Evolutionary conservation across 2,329 filamentous ascomycete species (phyloP).

Genomic region (Ascochyta pisi): DNA sequence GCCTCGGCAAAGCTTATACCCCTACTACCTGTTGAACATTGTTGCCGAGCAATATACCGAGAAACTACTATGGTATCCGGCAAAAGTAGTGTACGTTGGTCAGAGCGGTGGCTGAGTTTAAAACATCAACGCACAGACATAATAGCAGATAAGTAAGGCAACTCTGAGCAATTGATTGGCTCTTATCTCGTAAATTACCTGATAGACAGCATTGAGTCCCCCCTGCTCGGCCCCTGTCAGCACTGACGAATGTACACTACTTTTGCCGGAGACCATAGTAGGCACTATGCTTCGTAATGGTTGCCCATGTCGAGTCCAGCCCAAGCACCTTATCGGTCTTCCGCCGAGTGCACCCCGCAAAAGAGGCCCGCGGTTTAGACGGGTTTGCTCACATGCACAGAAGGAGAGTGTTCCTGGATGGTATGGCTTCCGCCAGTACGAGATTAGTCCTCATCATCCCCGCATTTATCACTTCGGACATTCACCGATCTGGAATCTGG

Average conservation of each 20-base stretch:
- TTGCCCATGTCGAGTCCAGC: background rate
- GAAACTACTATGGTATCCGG: too few relatives aligned
- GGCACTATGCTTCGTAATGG: background rate
- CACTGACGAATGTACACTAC: too few relatives aligned
- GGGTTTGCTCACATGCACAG: background rate
- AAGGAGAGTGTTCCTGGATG: background rate
- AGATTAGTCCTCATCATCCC: background rate
- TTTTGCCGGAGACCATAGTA: too few relatives aligned
- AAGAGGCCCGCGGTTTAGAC: background rate
- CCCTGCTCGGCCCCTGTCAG: too few relatives aligned
- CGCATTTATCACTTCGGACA: slow-evolving; percentile 1
- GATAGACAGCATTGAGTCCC: too few relatives aligned
- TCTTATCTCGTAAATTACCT: too few relatives aligned
- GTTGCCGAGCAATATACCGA: slow-evolving; percentile 1
- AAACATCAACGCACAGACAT: too few relatives aligned
- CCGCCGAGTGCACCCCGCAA: slow-evolving; percentile 9
- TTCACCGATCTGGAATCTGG: slow-evolving; percentile 2
- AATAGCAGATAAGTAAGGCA: too few relatives aligned
- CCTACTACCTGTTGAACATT: background rate
- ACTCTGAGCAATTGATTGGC: too few relatives aligned
- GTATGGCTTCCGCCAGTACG: background rate
- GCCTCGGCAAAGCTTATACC: slow-evolving; percentile 14
- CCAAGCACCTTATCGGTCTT: slow-evolving; percentile 4
- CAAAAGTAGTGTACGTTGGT: too few relatives aligned
- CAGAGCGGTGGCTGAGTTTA: too few relatives aligned